phyloP scores from a whole-genome alignment of 2,329 filamentous ascomycete genomes.

The Sporothrix globosa region DNA sequence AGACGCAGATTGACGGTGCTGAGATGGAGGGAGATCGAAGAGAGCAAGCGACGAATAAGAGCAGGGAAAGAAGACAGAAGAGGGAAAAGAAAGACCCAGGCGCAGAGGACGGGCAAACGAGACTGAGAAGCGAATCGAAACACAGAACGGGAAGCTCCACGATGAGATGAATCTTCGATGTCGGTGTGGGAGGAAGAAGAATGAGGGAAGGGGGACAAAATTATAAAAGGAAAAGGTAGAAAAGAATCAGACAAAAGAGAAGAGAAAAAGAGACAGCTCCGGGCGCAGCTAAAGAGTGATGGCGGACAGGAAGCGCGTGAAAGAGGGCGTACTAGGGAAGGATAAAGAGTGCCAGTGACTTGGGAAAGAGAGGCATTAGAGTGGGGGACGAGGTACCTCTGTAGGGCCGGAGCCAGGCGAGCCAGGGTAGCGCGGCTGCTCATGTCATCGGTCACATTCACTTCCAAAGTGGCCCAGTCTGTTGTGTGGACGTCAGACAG shows the following conservation, averaged over 20 bases:
- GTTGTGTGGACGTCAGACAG: neutral
- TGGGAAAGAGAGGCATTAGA: neutral
- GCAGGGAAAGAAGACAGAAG: neutral
- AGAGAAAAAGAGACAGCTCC: neutral
- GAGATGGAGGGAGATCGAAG: neutral
- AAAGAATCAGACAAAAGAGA: neutral
- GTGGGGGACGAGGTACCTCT: neutral
- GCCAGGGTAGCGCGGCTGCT: conserved; percentile 14
- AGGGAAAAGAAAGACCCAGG: neutral
- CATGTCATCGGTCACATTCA: neutral
- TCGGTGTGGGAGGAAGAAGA: neutral
- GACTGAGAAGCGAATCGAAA: neutral
- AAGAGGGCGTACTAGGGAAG: neutral
- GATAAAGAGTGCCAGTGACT: conserved; percentile 2
- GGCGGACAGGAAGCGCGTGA: neutral
- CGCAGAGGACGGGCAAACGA: neutral
- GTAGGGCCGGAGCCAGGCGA: neutral
- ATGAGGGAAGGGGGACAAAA: neutral
- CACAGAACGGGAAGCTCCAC: neutral
- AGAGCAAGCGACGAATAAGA: conserved; percentile 3
- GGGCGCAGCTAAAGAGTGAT: neutral
- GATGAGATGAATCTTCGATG: neutral
- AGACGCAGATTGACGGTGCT: neutral
- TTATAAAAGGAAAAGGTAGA: neutral
- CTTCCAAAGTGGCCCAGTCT: neutral